These are phyloP conservation scores for Amanita pseudoporphyria DNA, from an alignment of 768 basidiomycete species.

Conservation along the genomic window DNA sequence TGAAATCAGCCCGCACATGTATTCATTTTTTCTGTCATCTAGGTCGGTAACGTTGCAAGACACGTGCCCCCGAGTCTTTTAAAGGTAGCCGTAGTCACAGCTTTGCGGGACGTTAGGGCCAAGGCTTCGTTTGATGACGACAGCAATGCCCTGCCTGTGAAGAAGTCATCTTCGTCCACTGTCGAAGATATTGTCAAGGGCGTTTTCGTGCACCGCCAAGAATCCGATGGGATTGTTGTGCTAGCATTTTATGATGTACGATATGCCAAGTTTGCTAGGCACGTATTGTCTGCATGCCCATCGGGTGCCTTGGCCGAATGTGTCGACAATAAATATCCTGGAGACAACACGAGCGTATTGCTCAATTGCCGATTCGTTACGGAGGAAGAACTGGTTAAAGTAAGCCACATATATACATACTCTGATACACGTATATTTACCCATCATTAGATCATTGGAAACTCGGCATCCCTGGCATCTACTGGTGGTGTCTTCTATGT, in stretches of 20 bases:
- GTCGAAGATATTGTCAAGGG: slow-evolving; percentile 34
- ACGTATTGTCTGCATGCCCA: slow-evolving; percentile 25
- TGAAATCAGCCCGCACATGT: too few relatives aligned
- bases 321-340: slow-evolving; percentile 18
- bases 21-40: not conserved
- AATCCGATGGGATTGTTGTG: slow-evolving; percentile 42
- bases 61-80: slow-evolving; percentile 18
- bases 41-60: slow-evolving; percentile 30
- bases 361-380: slow-evolving; percentile 36
- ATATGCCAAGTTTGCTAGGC: slow-evolving; percentile 38
- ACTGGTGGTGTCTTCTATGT: slow-evolving; percentile 46
- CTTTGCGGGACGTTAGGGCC: not conserved
- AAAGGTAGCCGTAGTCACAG: slow-evolving; percentile 16
- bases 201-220: slow-evolving; percentile 42
- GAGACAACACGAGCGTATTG: slow-evolving; percentile 18
- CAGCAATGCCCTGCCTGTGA: not conserved
- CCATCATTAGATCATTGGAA: slow-evolving; percentile 40
- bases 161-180: not conserved
- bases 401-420: slow-evolving; percentile 14
- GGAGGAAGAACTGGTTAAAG: slow-evolving; percentile 35
- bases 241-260: slow-evolving; percentile 54
- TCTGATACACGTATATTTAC: slow-evolving; percentile 5
- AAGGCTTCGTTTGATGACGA: not conserved
- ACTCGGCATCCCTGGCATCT: slow-evolving; percentile 38
- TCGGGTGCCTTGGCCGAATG: slow-evolving; percentile 20